Conservation (phyloP, 1,284 basidiomycete species). For the Sanguinoderma infundibulare region DNA sequence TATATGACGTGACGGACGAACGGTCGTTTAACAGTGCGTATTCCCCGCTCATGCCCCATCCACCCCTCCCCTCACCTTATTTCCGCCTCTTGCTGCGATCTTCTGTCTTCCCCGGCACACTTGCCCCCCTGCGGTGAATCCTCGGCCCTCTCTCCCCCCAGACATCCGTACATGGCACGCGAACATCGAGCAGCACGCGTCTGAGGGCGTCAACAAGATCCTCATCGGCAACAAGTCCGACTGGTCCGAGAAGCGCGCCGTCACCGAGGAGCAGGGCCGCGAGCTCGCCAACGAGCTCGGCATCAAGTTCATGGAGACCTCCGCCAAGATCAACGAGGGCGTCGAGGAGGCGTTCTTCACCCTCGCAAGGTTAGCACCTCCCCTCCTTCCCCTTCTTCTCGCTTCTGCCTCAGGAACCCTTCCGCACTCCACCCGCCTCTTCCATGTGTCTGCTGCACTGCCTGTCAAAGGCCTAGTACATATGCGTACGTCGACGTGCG, state of each 20-base stretch:
- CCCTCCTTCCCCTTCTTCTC: neutral
- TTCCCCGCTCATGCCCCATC: neutral
- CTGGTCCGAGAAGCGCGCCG: constrained; percentile 96
- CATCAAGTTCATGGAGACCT: constrained; percentile 97
- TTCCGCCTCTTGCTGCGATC: neutral
- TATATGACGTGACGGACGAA: constrained; percentile 99
- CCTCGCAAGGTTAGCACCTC: constrained; percentile 78
- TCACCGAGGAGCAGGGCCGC: constrained; percentile 85
- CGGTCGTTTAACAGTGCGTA: constrained; percentile 94
- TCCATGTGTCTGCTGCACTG: neutral
- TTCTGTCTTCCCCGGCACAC: neutral
- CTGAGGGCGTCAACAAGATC: constrained; percentile 99
- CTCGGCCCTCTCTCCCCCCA: constrained; percentile 37
- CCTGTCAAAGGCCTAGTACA: no score
- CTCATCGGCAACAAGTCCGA: constrained; percentile 99
- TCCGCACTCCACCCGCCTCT: neutral
- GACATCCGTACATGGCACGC: constrained; percentile 99
- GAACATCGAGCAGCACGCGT: constrained; percentile 99
- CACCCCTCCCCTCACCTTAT: constrained; percentile 3
- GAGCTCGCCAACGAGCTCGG: constrained; percentile 89
- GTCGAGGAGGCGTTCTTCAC: constrained; percentile 99
- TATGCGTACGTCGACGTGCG: neutral
- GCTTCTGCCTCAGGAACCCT: neutral
- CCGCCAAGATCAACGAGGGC: constrained; percentile 96
- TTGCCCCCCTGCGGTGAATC: neutral